Conservation (phyloP, 2,329 filamentous ascomycete genomes). For the Fusarium subtropicale region DNA sequence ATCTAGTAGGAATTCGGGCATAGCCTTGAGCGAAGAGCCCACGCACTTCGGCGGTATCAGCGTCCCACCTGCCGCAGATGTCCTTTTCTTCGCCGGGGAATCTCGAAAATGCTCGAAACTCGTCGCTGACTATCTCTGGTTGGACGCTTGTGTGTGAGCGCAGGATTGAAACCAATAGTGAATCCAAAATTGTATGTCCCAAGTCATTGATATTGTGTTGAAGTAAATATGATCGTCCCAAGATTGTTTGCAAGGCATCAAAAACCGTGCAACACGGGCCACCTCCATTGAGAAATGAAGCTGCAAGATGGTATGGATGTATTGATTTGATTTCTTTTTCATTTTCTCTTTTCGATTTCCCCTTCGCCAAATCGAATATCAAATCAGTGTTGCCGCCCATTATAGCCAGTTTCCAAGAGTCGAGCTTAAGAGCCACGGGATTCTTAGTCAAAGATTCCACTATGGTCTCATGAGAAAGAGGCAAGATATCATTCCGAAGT, state of each 20-base stretch:
- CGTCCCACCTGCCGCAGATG: slow-evolving; percentile 32
- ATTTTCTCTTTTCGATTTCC: rapidly evolving
- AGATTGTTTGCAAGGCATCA: rapidly evolving
- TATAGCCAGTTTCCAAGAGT: slow-evolving; percentile 26
- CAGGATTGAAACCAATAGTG: not conserved
- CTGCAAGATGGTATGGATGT: slow-evolving; percentile 19
- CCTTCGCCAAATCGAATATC: not conserved
- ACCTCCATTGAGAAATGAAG: slow-evolving; percentile 12
- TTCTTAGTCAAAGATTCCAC: not conserved
- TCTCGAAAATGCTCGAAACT: not conserved
- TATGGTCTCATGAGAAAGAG: not conserved
- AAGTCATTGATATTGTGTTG: slow-evolving; percentile 3
- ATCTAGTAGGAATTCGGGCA: slow-evolving; percentile 8
- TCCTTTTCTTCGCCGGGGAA: slow-evolving; percentile 32
- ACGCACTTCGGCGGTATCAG: not conserved
- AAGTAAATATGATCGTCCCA: not conserved
- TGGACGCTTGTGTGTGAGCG: slow-evolving; percentile 13
- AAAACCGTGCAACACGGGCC: not conserved
- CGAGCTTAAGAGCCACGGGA: not conserved
- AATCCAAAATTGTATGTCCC: slow-evolving; percentile 22
- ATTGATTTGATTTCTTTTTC: not conserved
- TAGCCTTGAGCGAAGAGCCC: slow-evolving; percentile 10
- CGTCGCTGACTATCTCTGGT: not conserved
- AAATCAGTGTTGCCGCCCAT: slow-evolving; percentile 9
- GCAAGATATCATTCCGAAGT: not conserved